phyloP scores from a whole-genome alignment of 768 basidiomycete genomes.

The Lactifluus volemus region DNA sequence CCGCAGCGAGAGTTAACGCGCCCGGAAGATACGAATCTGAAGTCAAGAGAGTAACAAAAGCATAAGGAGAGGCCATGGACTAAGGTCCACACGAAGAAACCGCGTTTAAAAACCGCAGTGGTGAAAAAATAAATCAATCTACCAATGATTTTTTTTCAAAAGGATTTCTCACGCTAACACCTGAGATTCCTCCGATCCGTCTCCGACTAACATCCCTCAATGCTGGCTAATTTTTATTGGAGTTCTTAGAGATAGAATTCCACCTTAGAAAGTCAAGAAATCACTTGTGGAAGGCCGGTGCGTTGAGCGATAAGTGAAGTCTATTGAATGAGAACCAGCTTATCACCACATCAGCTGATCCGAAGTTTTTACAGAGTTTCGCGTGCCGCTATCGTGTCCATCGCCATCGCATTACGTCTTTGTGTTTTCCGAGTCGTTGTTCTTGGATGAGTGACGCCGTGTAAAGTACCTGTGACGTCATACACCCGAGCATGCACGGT shows the following conservation, averaged over 20 bases:
- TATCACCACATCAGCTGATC: conserved; percentile 6
- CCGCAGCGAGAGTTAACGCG: conserved; percentile 77
- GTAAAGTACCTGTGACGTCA: neutral
- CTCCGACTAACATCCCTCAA: neutral
- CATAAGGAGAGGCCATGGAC: conserved; percentile 58
- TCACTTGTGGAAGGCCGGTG: neutral
- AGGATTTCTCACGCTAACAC: conserved; percentile 9
- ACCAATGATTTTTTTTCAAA: neutral
- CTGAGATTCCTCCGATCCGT: neutral
- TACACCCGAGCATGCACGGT: neutral
- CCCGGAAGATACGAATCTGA: conserved; percentile 91
- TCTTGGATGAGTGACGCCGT: neutral
- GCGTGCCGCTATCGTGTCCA: neutral
- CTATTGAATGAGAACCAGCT: neutral
- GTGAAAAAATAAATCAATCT: conserved; percentile 2
- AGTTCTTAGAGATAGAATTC: neutral
- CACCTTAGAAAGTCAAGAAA: neutral
- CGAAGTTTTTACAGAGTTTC: neutral
- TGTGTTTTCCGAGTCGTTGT: neutral
- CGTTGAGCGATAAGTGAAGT: neutral
- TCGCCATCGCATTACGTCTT: neutral
- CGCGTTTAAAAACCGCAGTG: conserved; percentile 18
- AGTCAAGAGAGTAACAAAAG: conserved; percentile 88
- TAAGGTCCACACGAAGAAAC: conserved; percentile 16
- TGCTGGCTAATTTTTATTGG: neutral